phyloP scores from a whole-genome alignment of 1,284 basidiomycete species.

The Ceratobasidium sp. region DNA sequence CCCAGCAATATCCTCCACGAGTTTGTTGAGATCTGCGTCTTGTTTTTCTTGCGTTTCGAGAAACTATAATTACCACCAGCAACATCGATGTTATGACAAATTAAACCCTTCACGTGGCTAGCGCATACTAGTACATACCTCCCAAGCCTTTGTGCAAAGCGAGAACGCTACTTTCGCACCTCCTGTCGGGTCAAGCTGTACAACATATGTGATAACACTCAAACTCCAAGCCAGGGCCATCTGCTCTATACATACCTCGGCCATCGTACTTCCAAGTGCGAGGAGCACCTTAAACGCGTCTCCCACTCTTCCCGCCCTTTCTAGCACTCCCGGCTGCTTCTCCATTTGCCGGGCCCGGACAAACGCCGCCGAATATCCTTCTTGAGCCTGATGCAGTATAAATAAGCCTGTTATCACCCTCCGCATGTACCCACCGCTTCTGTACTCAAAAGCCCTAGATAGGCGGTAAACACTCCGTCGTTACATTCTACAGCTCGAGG shows the following conservation, averaged over 20 bases:
- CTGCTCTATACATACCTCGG: too few relatives aligned
- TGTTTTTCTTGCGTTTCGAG: background rate
- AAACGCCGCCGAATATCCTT: background rate
- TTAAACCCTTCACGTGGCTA: too few relatives aligned
- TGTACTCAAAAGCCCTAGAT: background rate
- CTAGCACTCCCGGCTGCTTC: background rate
- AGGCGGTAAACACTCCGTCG: background rate
- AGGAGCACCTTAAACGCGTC: background rate
- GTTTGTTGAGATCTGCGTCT: background rate
- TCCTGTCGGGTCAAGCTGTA: background rate
- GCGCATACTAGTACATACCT: too few relatives aligned
- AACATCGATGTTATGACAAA: background rate
- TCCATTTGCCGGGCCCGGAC: background rate
- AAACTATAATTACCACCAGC: background rate
- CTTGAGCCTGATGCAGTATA: too few relatives aligned
- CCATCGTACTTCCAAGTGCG: background rate
- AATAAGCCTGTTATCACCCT: too few relatives aligned
- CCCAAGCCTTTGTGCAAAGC: background rate
- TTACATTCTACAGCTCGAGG: background rate
- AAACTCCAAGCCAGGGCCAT: background rate
- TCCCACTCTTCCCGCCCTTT: background rate
- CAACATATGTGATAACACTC: background rate
- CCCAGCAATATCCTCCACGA: background rate
- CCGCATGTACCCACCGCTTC: background rate
- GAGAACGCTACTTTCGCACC: conserved; percentile 1